A percentile compares a stretch with the other conserved stretches of the same genome.
Evolutionary conservation across 805 yeast genomes (phyloP).

Genomic region (Yarrowia sp.): DNA sequence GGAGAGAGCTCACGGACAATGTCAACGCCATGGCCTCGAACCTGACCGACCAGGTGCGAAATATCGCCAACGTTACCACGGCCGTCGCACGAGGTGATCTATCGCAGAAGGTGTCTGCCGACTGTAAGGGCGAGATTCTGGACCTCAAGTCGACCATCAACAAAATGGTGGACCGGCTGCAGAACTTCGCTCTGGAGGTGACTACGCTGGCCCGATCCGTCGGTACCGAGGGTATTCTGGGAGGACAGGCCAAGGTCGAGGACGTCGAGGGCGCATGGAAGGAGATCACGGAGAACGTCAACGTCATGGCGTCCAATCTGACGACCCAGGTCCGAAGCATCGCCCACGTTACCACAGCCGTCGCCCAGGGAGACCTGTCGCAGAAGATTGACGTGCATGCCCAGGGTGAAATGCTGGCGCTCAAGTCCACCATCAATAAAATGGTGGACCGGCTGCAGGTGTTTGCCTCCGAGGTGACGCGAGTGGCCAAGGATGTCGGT

Average conservation of each 20-base stretch:
- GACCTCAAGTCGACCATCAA: slow-evolving; percentile 82
- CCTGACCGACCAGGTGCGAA: slow-evolving; percentile 82
- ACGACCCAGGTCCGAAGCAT: slow-evolving; percentile 87
- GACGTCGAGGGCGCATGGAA: slow-evolving; percentile 87
- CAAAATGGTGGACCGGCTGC: slow-evolving; percentile 82
- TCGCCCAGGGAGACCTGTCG: slow-evolving; percentile 83
- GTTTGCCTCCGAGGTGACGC: slow-evolving; percentile 82
- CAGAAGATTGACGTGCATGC: slow-evolving; percentile 87
- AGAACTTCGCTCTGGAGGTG: slow-evolving; percentile 80
- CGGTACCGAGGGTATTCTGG: slow-evolving; percentile 84
- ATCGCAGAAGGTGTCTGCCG: slow-evolving; percentile 80
- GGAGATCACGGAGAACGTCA: slow-evolving; percentile 76
- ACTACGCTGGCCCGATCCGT: slow-evolving; percentile 83
- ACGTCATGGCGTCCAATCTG: slow-evolving; percentile 82
- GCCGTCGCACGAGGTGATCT: slow-evolving; percentile 84
- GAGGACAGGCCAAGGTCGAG: slow-evolving; percentile 81
- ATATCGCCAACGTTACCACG: slow-evolving; percentile 82
- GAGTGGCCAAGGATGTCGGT: slow-evolving; percentile 91
- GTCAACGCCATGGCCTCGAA: slow-evolving; percentile 89
- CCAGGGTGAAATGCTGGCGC: slow-evolving; percentile 83
- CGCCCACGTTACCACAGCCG: slow-evolving; percentile 89
- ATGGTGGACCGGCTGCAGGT: slow-evolving; percentile 90
- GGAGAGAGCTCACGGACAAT: slow-evolving; percentile 84
- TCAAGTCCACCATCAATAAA: slow-evolving; percentile 82
- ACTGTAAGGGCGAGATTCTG: slow-evolving; percentile 75